Base-by-base conservation (phyloP, 2,329 filamentous ascomycete genomes). In the Paecilomyces sp. region DNA sequence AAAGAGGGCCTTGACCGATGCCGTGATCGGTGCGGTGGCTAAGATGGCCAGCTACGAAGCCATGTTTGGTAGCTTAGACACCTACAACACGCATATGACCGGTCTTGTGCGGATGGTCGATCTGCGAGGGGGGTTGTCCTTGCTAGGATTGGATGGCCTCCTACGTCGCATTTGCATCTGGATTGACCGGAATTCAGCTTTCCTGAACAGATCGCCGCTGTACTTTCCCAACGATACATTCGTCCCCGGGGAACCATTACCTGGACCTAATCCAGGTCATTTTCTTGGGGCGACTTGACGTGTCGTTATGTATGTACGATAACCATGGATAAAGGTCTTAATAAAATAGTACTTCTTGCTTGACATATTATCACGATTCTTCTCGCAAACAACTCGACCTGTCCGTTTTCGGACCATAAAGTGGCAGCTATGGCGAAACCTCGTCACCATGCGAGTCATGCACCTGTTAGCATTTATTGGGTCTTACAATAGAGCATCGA, bases 31-130 rank as follows among this genome's bases (percentile, higher is more conserved):
- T 8, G 79, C 80, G 2, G 78, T 81, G 3, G 78, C 78, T 34
- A 79, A 80, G 62, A 80, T 83, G 79, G 80, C 80, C 9, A 78
- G 76, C 61, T 83, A 80, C 65, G 81, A 83, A 64, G 79, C 79
- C n/a, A 77, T 81, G 61, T 81, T 77, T 62, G 80, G 80, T 24
- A 72, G 74, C 22, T 64, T 72, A 22, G 66, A 71, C 3, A 71
- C 74, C 13, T 82, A 79, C 60, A 68, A 73, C 56, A 74, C 76
- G 3, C 80, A 83, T 69, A 82, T 83, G 80, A 68, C 69, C 1
- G 80, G 76, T 3, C 68, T 82, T 28, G 62, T 66, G 41, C 69
- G 72, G 18, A 78, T 81, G 68, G 69, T 83, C 11, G 69, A 68
- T 18, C 61, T 80, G 51, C 74, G 80, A 18, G 80, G 80, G 3